Conservation (phyloP, 805 yeast genomes). For the Lachancea sp. region DNA sequence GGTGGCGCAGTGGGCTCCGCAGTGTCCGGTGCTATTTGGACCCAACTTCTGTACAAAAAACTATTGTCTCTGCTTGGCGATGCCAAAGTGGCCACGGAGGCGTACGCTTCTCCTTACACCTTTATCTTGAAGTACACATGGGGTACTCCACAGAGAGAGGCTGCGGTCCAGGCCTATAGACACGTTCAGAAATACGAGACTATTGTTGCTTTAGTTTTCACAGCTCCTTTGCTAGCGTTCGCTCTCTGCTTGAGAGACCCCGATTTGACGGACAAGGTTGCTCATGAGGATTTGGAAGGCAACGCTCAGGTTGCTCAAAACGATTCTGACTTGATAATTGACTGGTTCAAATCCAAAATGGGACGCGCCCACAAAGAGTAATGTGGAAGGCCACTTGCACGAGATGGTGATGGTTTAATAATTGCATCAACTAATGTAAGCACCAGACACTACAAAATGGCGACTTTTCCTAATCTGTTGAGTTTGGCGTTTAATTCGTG, state of each 20-base stretch:
- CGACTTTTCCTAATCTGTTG: no score
- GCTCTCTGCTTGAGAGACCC: conserved; percentile 26
- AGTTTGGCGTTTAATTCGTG: no score
- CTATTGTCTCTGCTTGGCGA: conserved; percentile 35
- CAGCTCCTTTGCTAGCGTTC: conserved; percentile 22
- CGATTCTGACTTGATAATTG: conserved; percentile 17
- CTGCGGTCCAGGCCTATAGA: conserved; percentile 51
- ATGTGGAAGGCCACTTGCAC: neutral
- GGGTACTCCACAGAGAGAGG: conserved; percentile 58
- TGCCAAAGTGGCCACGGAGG: conserved; percentile 37
- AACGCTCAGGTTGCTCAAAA: conserved; percentile 18
- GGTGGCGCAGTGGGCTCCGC: conserved; percentile 61
- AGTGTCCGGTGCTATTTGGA: conserved; percentile 70
- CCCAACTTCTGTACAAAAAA: conserved; percentile 47
- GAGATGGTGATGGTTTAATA: no score
- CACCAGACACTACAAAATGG: no score
- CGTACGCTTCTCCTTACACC: conserved; percentile 49
- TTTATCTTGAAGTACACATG: conserved; percentile 45
- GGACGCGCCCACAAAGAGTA: neutral
- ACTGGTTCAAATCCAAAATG: conserved; percentile 12
- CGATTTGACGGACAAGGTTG: conserved; percentile 21
- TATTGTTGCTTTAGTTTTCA: conserved; percentile 34
- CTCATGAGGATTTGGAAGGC: conserved; percentile 24
- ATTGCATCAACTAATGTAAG: no score
- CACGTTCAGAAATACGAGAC: conserved; percentile 54